These are phyloP conservation scores for Trichophyton verrucosum DNA, from an alignment of 2,329 filamentous ascomycete genomes.

Conservation along the genomic window DNA sequence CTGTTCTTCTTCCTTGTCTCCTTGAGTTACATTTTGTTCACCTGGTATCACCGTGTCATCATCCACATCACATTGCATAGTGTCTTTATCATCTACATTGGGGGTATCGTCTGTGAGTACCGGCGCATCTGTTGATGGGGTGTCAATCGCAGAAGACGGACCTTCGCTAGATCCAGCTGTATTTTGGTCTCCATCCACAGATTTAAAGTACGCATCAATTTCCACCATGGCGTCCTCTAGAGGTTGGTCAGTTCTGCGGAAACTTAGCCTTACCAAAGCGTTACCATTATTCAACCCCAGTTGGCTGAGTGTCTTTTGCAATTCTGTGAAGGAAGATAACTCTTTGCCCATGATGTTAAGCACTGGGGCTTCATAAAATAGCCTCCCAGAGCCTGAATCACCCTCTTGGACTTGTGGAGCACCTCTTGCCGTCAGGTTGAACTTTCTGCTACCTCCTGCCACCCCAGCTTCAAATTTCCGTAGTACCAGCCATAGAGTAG, in stretches of 20 bases:
- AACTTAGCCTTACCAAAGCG: conserved; percentile 64
- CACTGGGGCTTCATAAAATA: conserved; percentile 80
- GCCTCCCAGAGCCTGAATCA: conserved; percentile 51
- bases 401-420: conserved; percentile 49
- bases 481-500: conserved; percentile 77
- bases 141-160: not conserved
- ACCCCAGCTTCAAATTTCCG: conserved; percentile 76
- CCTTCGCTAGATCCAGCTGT: conserved; percentile 11
- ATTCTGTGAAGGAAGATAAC: conserved; percentile 60
- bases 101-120: conserved; percentile 7
- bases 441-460: conserved; percentile 45
- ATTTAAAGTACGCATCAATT: conserved; percentile 63
- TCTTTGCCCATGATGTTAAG: conserved; percentile 74
- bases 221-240: conserved; percentile 74
- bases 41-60: conserved; percentile 8
- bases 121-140: conserved; percentile 5
- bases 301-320: conserved; percentile 81
- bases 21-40: not conserved
- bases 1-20: conserved; percentile 3
- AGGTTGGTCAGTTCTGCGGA: conserved; percentile 62
- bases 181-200: conserved; percentile 23
- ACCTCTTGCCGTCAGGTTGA: conserved; percentile 76
- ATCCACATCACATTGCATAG: conserved; percentile 9
- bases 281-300: conserved; percentile 78
- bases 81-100: conserved; percentile 9